phyloP scores from a whole-genome alignment of 2,329 filamentous ascomycete genomes.

The Stachybotrys chartarum region DNA sequence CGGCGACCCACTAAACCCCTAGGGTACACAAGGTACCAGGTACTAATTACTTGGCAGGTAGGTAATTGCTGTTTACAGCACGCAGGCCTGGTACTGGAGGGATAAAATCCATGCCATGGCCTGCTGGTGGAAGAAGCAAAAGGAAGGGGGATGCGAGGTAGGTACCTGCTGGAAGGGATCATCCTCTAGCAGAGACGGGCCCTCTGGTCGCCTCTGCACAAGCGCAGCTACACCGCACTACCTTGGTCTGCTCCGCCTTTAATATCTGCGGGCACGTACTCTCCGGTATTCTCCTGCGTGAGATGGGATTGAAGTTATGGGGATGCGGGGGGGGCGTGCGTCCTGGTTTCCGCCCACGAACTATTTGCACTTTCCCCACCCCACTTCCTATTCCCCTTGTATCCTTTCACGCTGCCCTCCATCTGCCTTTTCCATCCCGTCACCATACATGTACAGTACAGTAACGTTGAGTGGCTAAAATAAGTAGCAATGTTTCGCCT shows the following conservation, averaged over 20 bases:
- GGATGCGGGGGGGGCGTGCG: not conserved
- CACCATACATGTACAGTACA: too few species aligned
- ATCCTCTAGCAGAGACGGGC: not conserved
- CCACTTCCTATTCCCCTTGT: not conserved
- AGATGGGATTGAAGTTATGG: not conserved
- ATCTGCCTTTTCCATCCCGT: not conserved
- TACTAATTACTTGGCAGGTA: too few species aligned
- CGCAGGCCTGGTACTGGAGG: too few species aligned
- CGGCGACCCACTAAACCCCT: too few species aligned
- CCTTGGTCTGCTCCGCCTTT: not conserved
- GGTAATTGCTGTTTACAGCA: too few species aligned
- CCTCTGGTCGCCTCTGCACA: not conserved
- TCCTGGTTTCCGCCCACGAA: not conserved
- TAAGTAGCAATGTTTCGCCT: too few species aligned
- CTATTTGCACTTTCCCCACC: not conserved
- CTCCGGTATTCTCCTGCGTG: not conserved
- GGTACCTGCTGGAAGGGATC: not conserved
- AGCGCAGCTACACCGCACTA: not conserved
- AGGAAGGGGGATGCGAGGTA: not conserved
- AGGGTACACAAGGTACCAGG: too few species aligned
- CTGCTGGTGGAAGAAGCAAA: not conserved
- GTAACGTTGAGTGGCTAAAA: too few species aligned
- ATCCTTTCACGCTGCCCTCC: not conserved
- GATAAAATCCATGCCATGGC: too few species aligned
- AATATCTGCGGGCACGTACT: not conserved